These are phyloP conservation scores for Kwoniella pini DNA, from an alignment of 768 basidiomycete genomes.

Conservation along the genomic window DNA sequence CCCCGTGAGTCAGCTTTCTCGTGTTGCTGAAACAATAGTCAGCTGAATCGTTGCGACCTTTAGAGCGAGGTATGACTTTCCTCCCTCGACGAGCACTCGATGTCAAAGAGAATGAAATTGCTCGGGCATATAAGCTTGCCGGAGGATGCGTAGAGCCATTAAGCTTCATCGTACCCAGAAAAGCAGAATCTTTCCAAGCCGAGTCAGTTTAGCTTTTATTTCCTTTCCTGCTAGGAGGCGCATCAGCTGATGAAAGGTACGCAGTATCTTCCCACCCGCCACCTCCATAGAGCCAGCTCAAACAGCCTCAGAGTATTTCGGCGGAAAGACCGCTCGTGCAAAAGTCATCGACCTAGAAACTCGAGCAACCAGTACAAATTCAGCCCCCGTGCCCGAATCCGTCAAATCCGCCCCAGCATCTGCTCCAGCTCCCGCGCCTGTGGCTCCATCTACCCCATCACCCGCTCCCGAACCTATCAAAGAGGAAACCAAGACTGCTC, in stretches of 20 bases:
- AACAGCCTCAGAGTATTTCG: constrained; percentile 79
- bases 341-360: constrained; percentile 79
- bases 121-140: constrained; percentile 85
- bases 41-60: constrained; percentile 3
- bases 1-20: constrained; percentile 63
- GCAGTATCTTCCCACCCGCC: constrained; percentile 83
- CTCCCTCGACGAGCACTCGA: constrained; percentile 86
- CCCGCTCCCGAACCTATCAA: constrained; percentile 17
- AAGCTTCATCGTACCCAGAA: constrained; percentile 91
- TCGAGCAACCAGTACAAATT: constrained; percentile 56
- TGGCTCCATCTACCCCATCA: constrained; percentile 14
- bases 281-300: constrained; percentile 77
- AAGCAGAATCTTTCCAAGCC: constrained; percentile 91
- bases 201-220: constrained; percentile 58
- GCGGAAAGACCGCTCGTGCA: constrained; percentile 72
- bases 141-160: constrained; percentile 79
- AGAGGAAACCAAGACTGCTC: constrained; percentile 18
- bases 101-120: constrained; percentile 90
- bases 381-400: constrained; percentile 48
- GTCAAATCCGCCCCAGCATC: constrained; percentile 16
- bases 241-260: constrained; percentile 7
- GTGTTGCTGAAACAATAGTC: too few species aligned
- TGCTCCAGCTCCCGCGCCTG: constrained; percentile 16
- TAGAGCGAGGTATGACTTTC: constrained; percentile 91
- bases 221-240: too few species aligned